These are phyloP conservation scores for Dioscorea zingiberensis DNA, from an alignment of 106 monocot species.

Conservation along the genomic window DNA sequence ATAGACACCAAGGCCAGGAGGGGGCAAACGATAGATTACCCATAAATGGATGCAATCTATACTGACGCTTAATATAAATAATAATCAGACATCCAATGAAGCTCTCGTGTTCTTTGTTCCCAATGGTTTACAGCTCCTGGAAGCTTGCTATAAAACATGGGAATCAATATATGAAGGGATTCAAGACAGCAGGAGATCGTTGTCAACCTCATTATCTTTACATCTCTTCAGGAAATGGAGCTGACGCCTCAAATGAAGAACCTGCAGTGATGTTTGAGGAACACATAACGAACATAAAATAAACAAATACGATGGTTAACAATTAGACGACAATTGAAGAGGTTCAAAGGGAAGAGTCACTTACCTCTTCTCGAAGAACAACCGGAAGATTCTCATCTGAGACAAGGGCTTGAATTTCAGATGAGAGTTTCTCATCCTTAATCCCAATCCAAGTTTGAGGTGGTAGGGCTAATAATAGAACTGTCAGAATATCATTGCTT, in stretches of 20 bases:
- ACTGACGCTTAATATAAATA: too few relatives aligned
- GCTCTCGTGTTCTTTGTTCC: too few relatives aligned
- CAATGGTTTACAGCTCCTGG: too few relatives aligned
- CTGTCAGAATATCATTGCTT: constrained; percentile 63
- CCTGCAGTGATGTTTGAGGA: constrained; percentile 22
- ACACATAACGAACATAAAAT: background rate
- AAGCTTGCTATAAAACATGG: too few relatives aligned
- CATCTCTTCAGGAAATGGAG: constrained; percentile 43
- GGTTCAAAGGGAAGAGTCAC: background rate
- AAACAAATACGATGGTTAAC: background rate
- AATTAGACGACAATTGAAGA: background rate
- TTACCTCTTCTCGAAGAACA: constrained; percentile 83
- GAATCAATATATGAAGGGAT: background rate
- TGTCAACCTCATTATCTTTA: constrained; percentile 28
- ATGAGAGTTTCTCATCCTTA: constrained; percentile 40
- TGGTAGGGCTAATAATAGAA: constrained; percentile 69
- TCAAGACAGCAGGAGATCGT: background rate
- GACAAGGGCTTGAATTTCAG: constrained; percentile 55
- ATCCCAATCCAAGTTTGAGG: constrained; percentile 58
- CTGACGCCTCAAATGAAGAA: constrained; percentile 49
- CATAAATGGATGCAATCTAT: too few relatives aligned
- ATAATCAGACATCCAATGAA: too few relatives aligned
- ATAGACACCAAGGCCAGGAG: too few relatives aligned
- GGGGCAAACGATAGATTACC: too few relatives aligned
- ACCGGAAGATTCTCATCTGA: constrained; percentile 56